Evolutionary conservation across 345 rosid genomes (phyloP).

Genomic region (Acer campestre): DNA sequence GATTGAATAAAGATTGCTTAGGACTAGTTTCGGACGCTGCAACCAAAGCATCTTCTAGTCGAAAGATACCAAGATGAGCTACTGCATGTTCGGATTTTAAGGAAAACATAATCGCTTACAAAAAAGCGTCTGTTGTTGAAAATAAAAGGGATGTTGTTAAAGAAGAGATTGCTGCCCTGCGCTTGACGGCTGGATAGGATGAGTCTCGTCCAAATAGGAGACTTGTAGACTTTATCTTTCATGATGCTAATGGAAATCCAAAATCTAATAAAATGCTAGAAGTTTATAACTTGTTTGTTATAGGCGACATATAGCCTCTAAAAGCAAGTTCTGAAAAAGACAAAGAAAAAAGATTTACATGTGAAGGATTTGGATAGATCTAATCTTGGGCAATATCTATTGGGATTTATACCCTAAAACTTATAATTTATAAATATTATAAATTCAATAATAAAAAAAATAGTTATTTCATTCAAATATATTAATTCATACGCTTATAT

Average conservation of each 20-base stretch:
- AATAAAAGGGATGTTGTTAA: constrained; percentile 43
- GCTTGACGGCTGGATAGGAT: constrained; percentile 36
- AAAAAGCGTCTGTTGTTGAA: constrained; percentile 46
- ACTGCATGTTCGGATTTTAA: constrained; percentile 68
- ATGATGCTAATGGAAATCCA: constrained; percentile 37
- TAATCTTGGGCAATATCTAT: constrained; percentile 69
- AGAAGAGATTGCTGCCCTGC: constrained; percentile 53
- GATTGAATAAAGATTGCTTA: background rate
- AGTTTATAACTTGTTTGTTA: constrained; percentile 40
- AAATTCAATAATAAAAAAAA: too few species aligned
- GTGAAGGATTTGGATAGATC: constrained; percentile 47
- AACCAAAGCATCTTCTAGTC: constrained; percentile 16
- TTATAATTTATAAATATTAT: too few species aligned
- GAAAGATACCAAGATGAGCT: constrained; percentile 66
- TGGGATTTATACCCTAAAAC: too few species aligned
- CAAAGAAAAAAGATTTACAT: constrained; percentile 31
- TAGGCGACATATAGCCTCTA: constrained; percentile 51
- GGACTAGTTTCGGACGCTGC: constrained; percentile 20
- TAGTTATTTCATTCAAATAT: too few species aligned
- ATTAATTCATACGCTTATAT: too few species aligned
- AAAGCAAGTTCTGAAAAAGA: constrained; percentile 40
- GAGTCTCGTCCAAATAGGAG: constrained; percentile 32
- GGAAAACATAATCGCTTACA: constrained; percentile 48
- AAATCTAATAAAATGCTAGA: constrained; percentile 15
- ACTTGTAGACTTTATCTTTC: constrained; percentile 51